phyloP scores from a whole-genome alignment of 352 stramenopile genomes.

The Phytophthora niederhauseri region DNA sequence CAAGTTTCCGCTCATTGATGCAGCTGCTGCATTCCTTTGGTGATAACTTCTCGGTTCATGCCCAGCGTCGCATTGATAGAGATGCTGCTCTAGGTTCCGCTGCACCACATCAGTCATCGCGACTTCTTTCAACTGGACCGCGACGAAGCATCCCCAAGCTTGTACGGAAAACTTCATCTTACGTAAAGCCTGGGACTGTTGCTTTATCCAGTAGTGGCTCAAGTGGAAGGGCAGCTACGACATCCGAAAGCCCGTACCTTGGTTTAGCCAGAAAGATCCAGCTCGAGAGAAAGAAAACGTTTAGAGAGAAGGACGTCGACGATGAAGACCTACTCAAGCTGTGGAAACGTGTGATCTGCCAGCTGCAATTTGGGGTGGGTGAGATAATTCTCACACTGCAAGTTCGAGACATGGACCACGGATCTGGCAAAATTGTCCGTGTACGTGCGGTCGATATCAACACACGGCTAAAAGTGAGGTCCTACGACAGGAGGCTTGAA shows the following conservation, averaged over 20 bases:
- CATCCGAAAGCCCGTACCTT: slow-evolving; percentile 41
- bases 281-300: slow-evolving; percentile 43
- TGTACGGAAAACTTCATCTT: slow-evolving; percentile 36
- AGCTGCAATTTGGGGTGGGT: slow-evolving; percentile 62
- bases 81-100: slow-evolving; percentile 25
- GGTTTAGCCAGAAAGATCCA: slow-evolving; percentile 44
- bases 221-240: slow-evolving; percentile 20
- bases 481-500: slow-evolving; percentile 70
- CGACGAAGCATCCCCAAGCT: slow-evolving; percentile 40
- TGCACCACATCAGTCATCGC: slow-evolving; percentile 9
- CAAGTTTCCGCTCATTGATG: slow-evolving; percentile 65
- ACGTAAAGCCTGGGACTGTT: slow-evolving; percentile 27
- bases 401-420: slow-evolving; percentile 50
- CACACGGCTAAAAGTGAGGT: slow-evolving; percentile 64
- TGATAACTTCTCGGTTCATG: slow-evolving; percentile 63
- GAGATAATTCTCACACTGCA: slow-evolving; percentile 59
- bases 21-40: slow-evolving; percentile 71
- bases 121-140: slow-evolving; percentile 5
- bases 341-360: slow-evolving; percentile 72
- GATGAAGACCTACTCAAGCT: slow-evolving; percentile 80
- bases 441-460: slow-evolving; percentile 63
- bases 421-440: slow-evolving; percentile 56
- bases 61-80: slow-evolving; percentile 36
- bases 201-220: slow-evolving; percentile 35
- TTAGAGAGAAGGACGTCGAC: slow-evolving; percentile 59